phyloP scores from a whole-genome alignment of 192 early-diverging fungal species.

The Podila epicladia region DNA sequence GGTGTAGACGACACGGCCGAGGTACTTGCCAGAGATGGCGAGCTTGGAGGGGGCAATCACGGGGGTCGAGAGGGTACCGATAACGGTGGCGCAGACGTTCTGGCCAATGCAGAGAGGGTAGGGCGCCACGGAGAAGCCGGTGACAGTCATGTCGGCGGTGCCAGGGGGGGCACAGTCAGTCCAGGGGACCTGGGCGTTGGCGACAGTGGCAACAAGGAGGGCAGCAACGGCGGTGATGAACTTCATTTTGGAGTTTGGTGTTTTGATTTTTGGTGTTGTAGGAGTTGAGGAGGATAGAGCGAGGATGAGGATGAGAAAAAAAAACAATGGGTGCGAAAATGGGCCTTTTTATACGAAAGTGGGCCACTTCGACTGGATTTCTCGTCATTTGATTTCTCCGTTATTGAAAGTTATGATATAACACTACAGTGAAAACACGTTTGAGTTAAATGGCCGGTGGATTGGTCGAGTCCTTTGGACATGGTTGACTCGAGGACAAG shows the following conservation, averaged over 20 bases:
- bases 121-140: conserved; percentile 52
- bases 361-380: no score
- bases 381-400: no score
- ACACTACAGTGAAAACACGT: no score
- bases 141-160: conserved; percentile 55
- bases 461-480: no score
- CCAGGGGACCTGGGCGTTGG: conserved; percentile 1
- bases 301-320: not conserved
- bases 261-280: not conserved
- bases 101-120: conserved; percentile 48
- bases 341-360: no score
- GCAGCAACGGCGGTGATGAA: conserved; percentile 3
- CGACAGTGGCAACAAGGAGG: not conserved
- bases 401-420: no score
- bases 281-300: not conserved
- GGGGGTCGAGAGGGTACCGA: conserved; percentile 39
- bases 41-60: conserved; percentile 14
- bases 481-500: no score
- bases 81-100: conserved; percentile 33
- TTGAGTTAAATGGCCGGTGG: no score
- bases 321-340: no score
- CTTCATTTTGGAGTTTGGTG: conserved; percentile 1
- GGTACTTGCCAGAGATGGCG: conserved; percentile 13
- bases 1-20: conserved; percentile 18
- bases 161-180: conserved; percentile 33